These are phyloP conservation scores for Talaromyces proteolyticus DNA, from an alignment of 495 filamentous ascomycete species.

Conservation along the genomic window DNA sequence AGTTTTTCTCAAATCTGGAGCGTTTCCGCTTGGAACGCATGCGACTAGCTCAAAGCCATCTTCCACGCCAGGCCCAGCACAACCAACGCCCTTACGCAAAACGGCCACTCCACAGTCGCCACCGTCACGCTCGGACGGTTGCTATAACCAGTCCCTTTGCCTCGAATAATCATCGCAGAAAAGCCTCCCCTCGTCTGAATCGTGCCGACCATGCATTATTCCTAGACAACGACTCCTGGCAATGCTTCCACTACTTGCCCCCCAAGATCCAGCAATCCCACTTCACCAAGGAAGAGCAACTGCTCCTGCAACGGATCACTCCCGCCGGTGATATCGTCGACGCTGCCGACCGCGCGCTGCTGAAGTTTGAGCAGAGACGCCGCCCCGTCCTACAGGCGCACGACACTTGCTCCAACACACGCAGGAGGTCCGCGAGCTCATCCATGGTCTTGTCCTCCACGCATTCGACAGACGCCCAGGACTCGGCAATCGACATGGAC, in stretches of 20 bases:
- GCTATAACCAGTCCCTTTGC: neutral
- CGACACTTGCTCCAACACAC: too few species aligned
- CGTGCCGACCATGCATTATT: slow-evolving; percentile 30
- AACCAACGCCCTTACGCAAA: neutral
- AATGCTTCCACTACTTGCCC: slow-evolving; percentile 66
- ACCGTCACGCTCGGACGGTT: neutral
- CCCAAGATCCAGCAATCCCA: slow-evolving; percentile 65
- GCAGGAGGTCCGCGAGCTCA: slow-evolving; percentile 9
- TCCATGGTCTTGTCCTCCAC: slow-evolving; percentile 15
- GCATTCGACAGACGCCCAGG: slow-evolving; percentile 20
- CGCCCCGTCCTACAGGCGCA: too few species aligned
- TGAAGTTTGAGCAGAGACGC: slow-evolving; percentile 31
- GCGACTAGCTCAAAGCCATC: slow-evolving; percentile 21
- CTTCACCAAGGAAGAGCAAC: slow-evolving; percentile 69
- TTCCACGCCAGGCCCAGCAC: neutral
- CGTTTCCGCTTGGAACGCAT: slow-evolving; percentile 19
- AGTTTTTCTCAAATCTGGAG: slow-evolving; percentile 40
- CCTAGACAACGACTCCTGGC: slow-evolving; percentile 52
- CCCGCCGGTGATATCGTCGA: slow-evolving; percentile 56
- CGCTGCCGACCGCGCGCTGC: slow-evolving; percentile 63
- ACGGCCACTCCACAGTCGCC: neutral
- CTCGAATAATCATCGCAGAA: slow-evolving; percentile 9
- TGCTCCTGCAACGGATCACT: slow-evolving; percentile 32
- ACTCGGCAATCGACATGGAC: slow-evolving; percentile 37
- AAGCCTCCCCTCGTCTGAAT: slow-evolving; percentile 22